phyloP scores from a whole-genome alignment of 2,329 filamentous ascomycete species.

The Aspergillus niger region DNA sequence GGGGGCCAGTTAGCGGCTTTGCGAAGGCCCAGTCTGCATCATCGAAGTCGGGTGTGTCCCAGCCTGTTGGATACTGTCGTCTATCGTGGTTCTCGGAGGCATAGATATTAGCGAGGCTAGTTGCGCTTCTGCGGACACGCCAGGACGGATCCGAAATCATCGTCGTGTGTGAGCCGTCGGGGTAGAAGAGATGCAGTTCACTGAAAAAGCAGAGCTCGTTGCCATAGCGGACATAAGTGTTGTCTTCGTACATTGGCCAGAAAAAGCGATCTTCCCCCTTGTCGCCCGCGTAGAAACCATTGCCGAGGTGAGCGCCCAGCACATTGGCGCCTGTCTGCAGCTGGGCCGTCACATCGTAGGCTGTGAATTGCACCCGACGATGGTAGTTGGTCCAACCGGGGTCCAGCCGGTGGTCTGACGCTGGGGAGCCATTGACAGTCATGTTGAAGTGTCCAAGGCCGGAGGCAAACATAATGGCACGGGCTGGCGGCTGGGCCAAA shows the following conservation, averaged over 20 bases:
- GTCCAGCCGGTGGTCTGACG: conserved; percentile 26
- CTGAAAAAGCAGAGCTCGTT: conserved; percentile 31
- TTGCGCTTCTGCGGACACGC: conserved; percentile 25
- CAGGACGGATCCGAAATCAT: conserved; percentile 27
- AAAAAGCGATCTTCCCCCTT: conserved; percentile 29
- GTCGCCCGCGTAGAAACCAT: conserved; percentile 50
- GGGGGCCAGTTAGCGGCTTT: conserved; percentile 26
- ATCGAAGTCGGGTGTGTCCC: conserved; percentile 21
- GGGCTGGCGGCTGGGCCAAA: conserved; percentile 8
- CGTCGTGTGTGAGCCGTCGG: conserved; percentile 18
- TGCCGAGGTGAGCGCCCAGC: conserved; percentile 44
- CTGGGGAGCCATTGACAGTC: conserved; percentile 22
- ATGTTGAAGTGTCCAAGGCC: conserved; percentile 30
- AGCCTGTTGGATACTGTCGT: conserved; percentile 22
- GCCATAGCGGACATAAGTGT: conserved; percentile 29
- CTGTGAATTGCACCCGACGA: conserved; percentile 41
- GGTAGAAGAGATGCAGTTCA: conserved; percentile 26
- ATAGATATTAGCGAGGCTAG: conserved; percentile 28
- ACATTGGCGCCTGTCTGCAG: conserved; percentile 37
- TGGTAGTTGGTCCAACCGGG: conserved; percentile 31
- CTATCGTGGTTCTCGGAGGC: conserved; percentile 27
- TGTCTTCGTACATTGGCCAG: conserved; percentile 31
- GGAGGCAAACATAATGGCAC: conserved; percentile 26
- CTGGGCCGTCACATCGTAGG: conserved; percentile 45
- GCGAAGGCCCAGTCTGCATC: conserved; percentile 18